Evolutionary conservation across 352 stramenopile genomes (phyloP).

Genomic region (Phytophthora kernoviae): DNA sequence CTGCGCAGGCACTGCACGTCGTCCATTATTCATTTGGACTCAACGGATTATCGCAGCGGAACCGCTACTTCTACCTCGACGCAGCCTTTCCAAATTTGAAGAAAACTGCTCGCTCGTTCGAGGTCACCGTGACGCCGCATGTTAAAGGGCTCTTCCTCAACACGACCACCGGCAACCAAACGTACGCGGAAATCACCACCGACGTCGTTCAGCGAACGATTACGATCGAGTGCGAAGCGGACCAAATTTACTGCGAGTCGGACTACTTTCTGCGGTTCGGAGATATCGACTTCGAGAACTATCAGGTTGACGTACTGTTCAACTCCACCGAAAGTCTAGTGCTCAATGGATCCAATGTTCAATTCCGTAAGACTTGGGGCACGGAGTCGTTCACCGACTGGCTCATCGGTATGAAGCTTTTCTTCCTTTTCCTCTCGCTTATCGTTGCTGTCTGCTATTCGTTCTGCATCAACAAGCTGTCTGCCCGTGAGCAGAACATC

Average conservation of each 20-base stretch:
- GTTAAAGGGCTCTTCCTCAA: constrained; percentile 56
- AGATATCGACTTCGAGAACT: constrained; percentile 61
- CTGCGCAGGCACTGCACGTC: constrained; percentile 38
- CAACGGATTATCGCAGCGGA: constrained; percentile 54
- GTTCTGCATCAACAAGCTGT: constrained; percentile 44
- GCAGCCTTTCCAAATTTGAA: constrained; percentile 53
- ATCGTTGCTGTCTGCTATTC: constrained; percentile 54
- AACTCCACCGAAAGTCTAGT: constrained; percentile 46
- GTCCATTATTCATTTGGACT: constrained; percentile 63
- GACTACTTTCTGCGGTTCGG: constrained; percentile 60
- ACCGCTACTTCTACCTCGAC: constrained; percentile 70
- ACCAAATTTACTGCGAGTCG: constrained; percentile 36
- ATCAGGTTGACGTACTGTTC: constrained; percentile 63
- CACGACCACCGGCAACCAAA: constrained; percentile 34
- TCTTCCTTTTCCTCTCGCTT: constrained; percentile 51
- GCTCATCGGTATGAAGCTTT: constrained; percentile 63
- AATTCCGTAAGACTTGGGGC: constrained; percentile 66
- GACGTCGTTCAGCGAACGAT: constrained; percentile 40
- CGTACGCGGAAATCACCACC: constrained; percentile 42
- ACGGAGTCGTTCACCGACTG: constrained; percentile 54
- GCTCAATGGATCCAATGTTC: constrained; percentile 44
- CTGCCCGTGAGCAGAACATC: constrained; percentile 56
- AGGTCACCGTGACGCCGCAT: constrained; percentile 60
- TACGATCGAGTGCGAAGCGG: constrained; percentile 40
- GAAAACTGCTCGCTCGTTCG: constrained; percentile 36